Conservation (phyloP, 2,329 filamentous ascomycete genomes). For the Ceratocystis diversiconidia region DNA sequence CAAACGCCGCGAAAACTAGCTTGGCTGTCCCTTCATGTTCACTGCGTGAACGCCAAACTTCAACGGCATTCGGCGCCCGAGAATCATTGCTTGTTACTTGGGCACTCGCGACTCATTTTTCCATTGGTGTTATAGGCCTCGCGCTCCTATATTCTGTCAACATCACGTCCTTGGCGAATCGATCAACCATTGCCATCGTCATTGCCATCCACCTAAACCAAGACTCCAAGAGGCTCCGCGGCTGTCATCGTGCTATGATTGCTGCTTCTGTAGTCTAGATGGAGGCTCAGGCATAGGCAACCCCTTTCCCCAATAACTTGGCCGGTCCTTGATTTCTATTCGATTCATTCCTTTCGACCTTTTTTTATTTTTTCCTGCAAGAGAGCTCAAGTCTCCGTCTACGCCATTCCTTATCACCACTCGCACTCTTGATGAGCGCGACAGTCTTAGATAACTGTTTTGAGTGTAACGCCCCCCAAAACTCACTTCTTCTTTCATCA, state of each 20-base stretch:
- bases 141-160: not conserved
- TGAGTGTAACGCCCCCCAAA: not conserved
- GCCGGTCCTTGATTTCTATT: slow-evolving; percentile 17
- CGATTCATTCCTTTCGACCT: slow-evolving; percentile 8
- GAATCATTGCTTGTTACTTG: not conserved
- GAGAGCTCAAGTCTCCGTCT: slow-evolving; percentile 19
- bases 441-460: not conserved
- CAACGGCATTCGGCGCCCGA: not conserved
- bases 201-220: not conserved
- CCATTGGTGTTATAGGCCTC: slow-evolving; percentile 20
- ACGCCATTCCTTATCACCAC: slow-evolving; percentile 3
- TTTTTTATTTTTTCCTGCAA: slow-evolving; percentile 15
- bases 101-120: slow-evolving; percentile 9
- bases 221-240: not conserved
- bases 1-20: not conserved
- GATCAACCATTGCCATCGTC: not conserved
- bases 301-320: slow-evolving; percentile 8
- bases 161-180: not conserved
- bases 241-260: slow-evolving; percentile 3
- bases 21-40: not conserved
- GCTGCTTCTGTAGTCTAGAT: slow-evolving; percentile 10
- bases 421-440: slow-evolving; percentile 8
- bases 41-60: not conserved
- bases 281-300: slow-evolving; percentile 11
- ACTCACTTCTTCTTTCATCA: not conserved